These are phyloP conservation scores for Lactarius indigo DNA, from an alignment of 768 basidiomycete genomes.

Conservation along the genomic window DNA sequence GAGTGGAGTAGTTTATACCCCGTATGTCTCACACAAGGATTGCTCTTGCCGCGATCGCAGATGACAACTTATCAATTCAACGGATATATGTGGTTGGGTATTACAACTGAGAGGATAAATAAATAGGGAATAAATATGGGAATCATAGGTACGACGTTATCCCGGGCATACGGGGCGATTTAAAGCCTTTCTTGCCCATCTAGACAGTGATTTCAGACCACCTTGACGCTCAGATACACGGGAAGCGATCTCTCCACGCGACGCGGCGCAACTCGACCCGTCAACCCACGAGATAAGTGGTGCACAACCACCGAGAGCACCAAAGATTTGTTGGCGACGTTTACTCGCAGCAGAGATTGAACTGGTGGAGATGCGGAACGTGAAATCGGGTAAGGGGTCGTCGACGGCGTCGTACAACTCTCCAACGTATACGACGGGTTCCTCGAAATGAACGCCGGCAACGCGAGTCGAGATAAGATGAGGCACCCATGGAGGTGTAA, in stretches of 20 bases:
- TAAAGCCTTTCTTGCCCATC: constrained; percentile 8
- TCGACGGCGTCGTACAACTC: neutral
- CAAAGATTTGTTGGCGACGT: constrained; percentile 11
- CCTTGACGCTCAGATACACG: constrained; percentile 3
- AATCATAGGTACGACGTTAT: too few species aligned
- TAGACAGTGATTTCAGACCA: neutral
- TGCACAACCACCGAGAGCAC: constrained; percentile 3
- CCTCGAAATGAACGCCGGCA: neutral
- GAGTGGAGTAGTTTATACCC: neutral
- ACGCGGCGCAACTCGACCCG: neutral
- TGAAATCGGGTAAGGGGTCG: constrained; percentile 9
- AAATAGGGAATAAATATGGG: constrained; percentile 16
- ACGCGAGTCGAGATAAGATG: constrained; percentile 3
- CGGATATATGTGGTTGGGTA: neutral
- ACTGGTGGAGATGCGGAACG: neutral
- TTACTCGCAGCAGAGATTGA: constrained; percentile 6
- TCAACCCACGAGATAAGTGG: constrained; percentile 9
- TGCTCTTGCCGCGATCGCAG: neutral
- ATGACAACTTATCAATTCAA: too few species aligned
- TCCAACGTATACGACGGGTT: neutral
- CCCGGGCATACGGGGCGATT: constrained; percentile 2
- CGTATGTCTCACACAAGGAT: neutral
- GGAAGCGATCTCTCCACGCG: neutral
- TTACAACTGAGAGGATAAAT: neutral
- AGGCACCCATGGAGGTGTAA: constrained; percentile 17